Conservation (phyloP, 1,284 basidiomycete species). For the Puccinia horiana region DNA sequence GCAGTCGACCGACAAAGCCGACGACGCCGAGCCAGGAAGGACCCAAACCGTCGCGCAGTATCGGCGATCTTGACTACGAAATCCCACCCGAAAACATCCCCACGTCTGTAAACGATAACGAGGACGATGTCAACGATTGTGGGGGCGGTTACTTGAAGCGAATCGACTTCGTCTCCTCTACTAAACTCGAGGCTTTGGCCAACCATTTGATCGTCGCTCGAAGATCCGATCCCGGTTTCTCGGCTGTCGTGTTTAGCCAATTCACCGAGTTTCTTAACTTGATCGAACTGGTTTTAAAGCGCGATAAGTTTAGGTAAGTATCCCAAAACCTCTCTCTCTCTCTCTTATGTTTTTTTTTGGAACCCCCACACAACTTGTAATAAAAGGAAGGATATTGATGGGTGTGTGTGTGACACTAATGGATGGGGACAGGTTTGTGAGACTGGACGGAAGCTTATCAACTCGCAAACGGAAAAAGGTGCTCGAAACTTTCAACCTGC, state of each 20-base stretch:
- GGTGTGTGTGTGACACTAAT: not conserved
- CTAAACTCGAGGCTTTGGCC: conserved; percentile 45
- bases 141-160: conserved; percentile 20
- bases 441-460: conserved; percentile 93
- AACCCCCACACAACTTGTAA: conserved; percentile 64
- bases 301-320: conserved; percentile 35
- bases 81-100: conserved; percentile 11
- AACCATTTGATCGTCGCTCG: conserved; percentile 36
- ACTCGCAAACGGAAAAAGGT: conserved; percentile 77
- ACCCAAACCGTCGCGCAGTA: not conserved
- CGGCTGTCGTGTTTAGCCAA: conserved; percentile 59
- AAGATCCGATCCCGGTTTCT: conserved; percentile 50
- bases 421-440: conserved; percentile 66
- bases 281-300: conserved; percentile 30
- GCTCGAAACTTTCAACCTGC: conserved; percentile 73
- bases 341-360: conserved; percentile 62
- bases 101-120: not conserved
- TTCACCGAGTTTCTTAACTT: conserved; percentile 60
- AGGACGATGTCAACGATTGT: too few relatives aligned
- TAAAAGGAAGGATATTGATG: not conserved
- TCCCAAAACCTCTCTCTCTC: conserved; percentile 50
- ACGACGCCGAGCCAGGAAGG: not conserved
- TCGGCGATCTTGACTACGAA: conserved; percentile 17
- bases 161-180: conserved; percentile 41
- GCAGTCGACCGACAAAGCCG: too few relatives aligned